Conservation (phyloP, 2,329 filamentous ascomycete genomes). For the Clonostachys rosea region DNA sequence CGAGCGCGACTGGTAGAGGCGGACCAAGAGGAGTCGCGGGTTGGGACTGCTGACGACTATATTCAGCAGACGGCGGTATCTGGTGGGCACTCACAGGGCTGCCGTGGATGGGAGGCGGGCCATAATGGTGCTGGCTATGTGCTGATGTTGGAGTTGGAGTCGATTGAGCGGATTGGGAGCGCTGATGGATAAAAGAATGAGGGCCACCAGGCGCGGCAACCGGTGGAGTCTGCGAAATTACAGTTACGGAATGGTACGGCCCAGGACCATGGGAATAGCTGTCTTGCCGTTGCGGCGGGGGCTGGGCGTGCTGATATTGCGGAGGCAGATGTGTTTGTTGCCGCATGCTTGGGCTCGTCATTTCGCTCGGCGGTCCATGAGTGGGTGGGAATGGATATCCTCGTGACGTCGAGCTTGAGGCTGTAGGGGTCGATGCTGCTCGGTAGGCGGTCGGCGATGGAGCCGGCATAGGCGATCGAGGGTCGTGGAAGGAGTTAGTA, state of each 20-base stretch:
- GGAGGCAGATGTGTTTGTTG: conserved; percentile 41
- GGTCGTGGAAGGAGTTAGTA: conserved; percentile 35
- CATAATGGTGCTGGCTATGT: conserved; percentile 52
- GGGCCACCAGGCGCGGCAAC: conserved; percentile 34
- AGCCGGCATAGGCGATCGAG: conserved; percentile 43
- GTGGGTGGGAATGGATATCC: conserved; percentile 47
- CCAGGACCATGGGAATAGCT: conserved; percentile 34
- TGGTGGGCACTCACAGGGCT: conserved; percentile 46
- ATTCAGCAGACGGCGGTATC: conserved; percentile 29
- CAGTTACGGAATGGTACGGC: conserved; percentile 31
- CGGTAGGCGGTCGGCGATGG: conserved; percentile 43
- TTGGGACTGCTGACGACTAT: conserved; percentile 46
- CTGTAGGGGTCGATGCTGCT: conserved; percentile 37
- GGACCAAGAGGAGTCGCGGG: conserved; percentile 49
- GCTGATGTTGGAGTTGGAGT: conserved; percentile 58
- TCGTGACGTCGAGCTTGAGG: conserved; percentile 26
- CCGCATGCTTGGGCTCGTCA: conserved; percentile 45
- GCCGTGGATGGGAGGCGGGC: conserved; percentile 42
- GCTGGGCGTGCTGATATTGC: conserved; percentile 19
- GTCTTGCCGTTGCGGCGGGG: conserved; percentile 22
- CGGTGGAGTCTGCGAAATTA: conserved; percentile 44
- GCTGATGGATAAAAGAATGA: conserved; percentile 33
- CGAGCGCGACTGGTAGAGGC: conserved; percentile 34
- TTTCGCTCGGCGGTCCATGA: conserved; percentile 29
- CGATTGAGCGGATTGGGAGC: conserved; percentile 55